A percentile compares a stretch with the other conserved stretches of the same genome.
phyloP scores from a whole-genome alignment of 2,329 filamentous ascomycete species.

The Aspergillus aculeatinus region DNA sequence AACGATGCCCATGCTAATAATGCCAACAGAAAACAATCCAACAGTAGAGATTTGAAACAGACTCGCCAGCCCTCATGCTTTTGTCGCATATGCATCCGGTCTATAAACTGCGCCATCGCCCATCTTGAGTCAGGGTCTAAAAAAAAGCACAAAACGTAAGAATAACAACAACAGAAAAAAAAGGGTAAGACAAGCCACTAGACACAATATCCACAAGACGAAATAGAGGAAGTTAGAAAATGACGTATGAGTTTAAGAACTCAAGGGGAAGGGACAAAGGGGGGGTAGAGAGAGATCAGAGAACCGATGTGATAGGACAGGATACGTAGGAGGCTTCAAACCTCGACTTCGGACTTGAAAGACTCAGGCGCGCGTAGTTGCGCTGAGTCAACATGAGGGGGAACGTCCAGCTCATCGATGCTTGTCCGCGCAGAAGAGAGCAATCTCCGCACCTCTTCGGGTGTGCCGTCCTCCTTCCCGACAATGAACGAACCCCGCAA shows the following conservation, averaged over 20 bases:
- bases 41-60: constrained; percentile 2
- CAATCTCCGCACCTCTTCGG: constrained; percentile 37
- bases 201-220: constrained; percentile 13
- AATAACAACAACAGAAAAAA: constrained; percentile 9
- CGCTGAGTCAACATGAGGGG: constrained; percentile 25
- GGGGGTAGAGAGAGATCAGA: background rate
- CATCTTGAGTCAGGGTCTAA: constrained; percentile 28
- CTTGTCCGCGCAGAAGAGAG: constrained; percentile 38
- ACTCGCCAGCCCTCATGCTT: constrained; percentile 28
- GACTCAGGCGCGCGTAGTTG: constrained; percentile 14
- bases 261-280: constrained; percentile 4
- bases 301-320: background rate
- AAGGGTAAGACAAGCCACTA: constrained; percentile 9
- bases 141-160: constrained; percentile 7
- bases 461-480: constrained; percentile 23
- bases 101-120: constrained; percentile 37
- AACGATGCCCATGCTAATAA: constrained; percentile 26
- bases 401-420: constrained; percentile 34
- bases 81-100: constrained; percentile 37
- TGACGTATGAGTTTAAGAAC: constrained; percentile 9
- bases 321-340: background rate
- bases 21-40: constrained; percentile 16
- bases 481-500: constrained; percentile 24
- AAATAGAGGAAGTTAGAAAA: constrained; percentile 7
- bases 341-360: constrained; percentile 11